Conservation (phyloP, 805 yeast genomes). For the Lipomyces sp. region DNA sequence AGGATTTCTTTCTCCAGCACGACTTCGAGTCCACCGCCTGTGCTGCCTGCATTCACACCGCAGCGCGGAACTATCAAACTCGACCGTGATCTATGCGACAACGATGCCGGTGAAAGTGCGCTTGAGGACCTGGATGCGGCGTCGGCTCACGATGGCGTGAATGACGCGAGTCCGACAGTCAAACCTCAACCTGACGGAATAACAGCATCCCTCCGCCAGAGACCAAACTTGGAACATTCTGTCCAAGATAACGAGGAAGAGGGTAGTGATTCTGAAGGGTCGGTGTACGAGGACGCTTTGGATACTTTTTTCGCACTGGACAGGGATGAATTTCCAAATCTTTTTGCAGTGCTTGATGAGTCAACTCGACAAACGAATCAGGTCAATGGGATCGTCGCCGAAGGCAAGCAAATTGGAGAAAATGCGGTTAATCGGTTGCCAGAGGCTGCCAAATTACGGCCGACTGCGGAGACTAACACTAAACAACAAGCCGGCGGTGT, state of each 20-base stretch:
- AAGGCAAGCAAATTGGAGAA: slow-evolving; percentile 73
- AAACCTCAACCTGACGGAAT: not conserved
- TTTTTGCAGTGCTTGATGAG: slow-evolving; percentile 11
- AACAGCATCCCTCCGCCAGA: not conserved
- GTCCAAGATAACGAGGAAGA: slow-evolving; percentile 1
- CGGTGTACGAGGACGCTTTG: slow-evolving; percentile 13
- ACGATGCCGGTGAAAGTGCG: not conserved
- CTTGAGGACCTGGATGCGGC: not conserved
- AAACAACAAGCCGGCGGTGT: not conserved
- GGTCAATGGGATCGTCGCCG: not conserved
- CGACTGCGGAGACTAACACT: slow-evolving; percentile 80
- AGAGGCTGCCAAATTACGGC: slow-evolving; percentile 40
- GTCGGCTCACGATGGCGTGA: not conserved
- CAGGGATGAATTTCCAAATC: slow-evolving; percentile 13
- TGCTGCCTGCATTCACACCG: not conserved
- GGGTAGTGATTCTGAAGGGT: slow-evolving; percentile 4
- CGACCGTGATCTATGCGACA: not conserved
- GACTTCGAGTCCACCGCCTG: not conserved
- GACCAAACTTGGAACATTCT: not conserved
- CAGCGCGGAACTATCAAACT: not conserved
- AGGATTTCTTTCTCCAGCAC: slow-evolving; percentile 25
- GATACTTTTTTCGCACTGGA: not conserved
- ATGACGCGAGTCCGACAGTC: not conserved
- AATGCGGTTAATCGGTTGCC: slow-evolving; percentile 46
- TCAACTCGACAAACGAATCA: not conserved